These are phyloP conservation scores for Aureobasidium leucospermi DNA, from an alignment of 2,329 filamentous ascomycete genomes.

Conservation along the genomic window DNA sequence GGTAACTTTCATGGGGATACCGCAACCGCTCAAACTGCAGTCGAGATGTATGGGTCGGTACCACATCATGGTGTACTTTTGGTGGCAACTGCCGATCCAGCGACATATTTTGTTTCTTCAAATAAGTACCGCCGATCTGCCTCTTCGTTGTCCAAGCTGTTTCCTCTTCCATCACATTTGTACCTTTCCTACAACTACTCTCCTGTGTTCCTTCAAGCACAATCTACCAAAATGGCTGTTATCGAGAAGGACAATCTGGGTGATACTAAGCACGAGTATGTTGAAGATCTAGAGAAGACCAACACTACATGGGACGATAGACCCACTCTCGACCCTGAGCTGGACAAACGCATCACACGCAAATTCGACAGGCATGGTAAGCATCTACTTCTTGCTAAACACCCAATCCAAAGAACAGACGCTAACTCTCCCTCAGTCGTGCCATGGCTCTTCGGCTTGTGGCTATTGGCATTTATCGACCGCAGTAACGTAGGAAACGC, in stretches of 20 bases:
- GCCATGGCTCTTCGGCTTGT: slow-evolving; percentile 40
- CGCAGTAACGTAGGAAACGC: slow-evolving; percentile 37
- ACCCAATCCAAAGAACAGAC: neutral
- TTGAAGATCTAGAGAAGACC: slow-evolving; percentile 15
- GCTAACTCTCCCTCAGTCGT: slow-evolving; percentile 22
- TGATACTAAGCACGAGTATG: slow-evolving; percentile 13
- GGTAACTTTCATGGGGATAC: neutral
- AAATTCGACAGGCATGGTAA: slow-evolving; percentile 35
- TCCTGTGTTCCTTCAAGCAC: neutral
- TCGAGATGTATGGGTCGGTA: neutral
- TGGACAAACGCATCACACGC: slow-evolving; percentile 31
- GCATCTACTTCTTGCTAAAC: neutral
- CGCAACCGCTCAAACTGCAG: neutral
- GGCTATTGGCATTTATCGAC: slow-evolving; percentile 44
- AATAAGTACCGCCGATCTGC: neutral
- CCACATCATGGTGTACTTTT: neutral
- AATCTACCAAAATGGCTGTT: neutral
- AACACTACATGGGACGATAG: slow-evolving; percentile 17
- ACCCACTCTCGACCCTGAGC: slow-evolving; percentile 14
- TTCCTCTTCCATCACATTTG: neutral
- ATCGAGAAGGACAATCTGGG: neutral
- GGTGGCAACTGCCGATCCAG: neutral
- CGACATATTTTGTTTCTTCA: neutral
- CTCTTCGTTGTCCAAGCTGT: too few species aligned
- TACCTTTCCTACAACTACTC: neutral